Evolutionary conservation across 2,329 filamentous ascomycete genomes (phyloP).

Genomic region (Proliferodiscus dingleyae): DNA sequence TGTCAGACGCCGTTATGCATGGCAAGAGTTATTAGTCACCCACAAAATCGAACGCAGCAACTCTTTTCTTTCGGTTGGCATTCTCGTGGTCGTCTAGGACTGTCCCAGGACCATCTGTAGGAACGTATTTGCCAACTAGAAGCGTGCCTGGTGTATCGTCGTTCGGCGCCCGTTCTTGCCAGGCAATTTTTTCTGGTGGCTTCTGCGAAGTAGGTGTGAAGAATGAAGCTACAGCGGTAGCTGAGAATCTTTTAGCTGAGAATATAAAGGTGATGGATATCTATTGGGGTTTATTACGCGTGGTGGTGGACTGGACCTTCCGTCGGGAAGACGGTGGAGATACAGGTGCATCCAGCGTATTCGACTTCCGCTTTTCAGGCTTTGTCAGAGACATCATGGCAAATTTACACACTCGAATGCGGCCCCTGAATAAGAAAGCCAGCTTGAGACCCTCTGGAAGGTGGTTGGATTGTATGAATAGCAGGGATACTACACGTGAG

Average conservation of each 20-base stretch:
- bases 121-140: constrained; percentile 68
- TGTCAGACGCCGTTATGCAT: constrained; percentile 1
- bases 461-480: too few species aligned
- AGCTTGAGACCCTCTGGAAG: background rate
- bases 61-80: constrained; percentile 51
- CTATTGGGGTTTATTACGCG: too few species aligned
- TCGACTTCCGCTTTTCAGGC: constrained; percentile 25
- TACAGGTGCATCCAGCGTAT: constrained; percentile 18
- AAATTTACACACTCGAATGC: background rate
- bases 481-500: too few species aligned
- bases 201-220: constrained; percentile 87
- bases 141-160: constrained; percentile 52
- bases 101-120: constrained; percentile 33
- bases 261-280: background rate
- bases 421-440: background rate
- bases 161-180: constrained; percentile 59
- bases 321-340: constrained; percentile 32
- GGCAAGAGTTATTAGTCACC: constrained; percentile 5
- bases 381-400: constrained; percentile 21
- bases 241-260: constrained; percentile 37
- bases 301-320: constrained; percentile 33
- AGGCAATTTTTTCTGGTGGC: constrained; percentile 67
- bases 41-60: constrained; percentile 69
- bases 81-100: constrained; percentile 11
- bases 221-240: constrained; percentile 71